Base-by-base conservation (phyloP, 805 yeast genomes). In the Komagataella mondaviorum region DNA sequence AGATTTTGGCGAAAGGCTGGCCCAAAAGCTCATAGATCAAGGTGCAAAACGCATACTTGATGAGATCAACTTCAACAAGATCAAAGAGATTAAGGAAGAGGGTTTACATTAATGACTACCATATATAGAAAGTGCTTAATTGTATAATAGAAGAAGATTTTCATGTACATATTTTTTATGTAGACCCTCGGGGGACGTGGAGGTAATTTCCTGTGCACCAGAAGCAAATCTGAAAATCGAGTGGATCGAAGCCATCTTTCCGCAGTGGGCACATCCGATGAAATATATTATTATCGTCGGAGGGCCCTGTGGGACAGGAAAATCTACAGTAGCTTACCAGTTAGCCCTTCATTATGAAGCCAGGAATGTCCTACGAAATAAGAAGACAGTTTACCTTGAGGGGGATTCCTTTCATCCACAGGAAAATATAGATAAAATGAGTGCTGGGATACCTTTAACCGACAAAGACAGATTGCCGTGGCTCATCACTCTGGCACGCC, bases 271-370 rank as follows among this genome's bases (percentile, higher is more conserved):
- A 53, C 56, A n/a, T 71, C 64, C 20, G 71, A 71, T 23, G 47
- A 45, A 22, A 45, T 20, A 45, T 45, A 22, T 67, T 1, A 50
- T 66, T 6, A 80, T 89, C 2, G 80, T 91, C 6, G 96, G 95
- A 10, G 99, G 99, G 0, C 96, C 98, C 0, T 90, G 96, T 0
- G 98, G 98, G 6, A 85, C 96, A 1, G 99, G 99, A 1, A 93
- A 93, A 63, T 74, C 95, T 20, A 87, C 96, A 1, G 76, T 85
- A 18, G 95, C 87, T 0, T 68, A 68, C 12, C 59, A 64, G 8
- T 60, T 90, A 18, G 64, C 83, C 0, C 39, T 30, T 10, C 39
- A 30, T 14, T 30, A 30, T 30, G 14, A 30, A 30, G 39, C 10
- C 39, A 30, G 39, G 8, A 30, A 30, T 10, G 5, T 30, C 5